Evolutionary conservation across 176 grass and related monocot genomes (phyloP).

Genomic region (Dactylis glomerata): DNA sequence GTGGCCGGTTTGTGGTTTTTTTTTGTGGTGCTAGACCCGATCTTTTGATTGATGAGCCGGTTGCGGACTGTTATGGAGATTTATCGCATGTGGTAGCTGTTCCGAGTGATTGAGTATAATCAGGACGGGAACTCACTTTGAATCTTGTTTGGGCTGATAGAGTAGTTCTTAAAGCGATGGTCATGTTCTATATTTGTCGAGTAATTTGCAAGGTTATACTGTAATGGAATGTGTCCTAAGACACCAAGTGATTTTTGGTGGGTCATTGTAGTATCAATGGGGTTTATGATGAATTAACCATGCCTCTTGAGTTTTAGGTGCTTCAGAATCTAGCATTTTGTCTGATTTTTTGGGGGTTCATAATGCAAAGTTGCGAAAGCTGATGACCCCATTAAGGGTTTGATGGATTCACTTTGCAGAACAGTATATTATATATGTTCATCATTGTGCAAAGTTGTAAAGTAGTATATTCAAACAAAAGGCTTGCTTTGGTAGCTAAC

Average conservation of each 20-base stretch:
- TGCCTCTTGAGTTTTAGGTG: background rate
- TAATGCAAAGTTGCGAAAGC: background rate
- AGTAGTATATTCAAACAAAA: background rate
- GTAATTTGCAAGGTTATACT: background rate
- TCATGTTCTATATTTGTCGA: background rate
- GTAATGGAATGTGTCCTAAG: background rate
- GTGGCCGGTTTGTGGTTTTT: background rate
- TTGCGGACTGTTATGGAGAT: background rate
- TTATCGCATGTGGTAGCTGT: background rate
- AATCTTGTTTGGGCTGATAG: background rate
- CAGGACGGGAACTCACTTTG: background rate
- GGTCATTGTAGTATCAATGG: background rate
- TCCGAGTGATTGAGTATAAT: background rate
- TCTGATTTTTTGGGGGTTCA: background rate
- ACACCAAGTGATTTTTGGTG: background rate
- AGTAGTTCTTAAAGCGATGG: background rate
- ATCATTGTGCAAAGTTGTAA: background rate
- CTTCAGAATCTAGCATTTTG: background rate
- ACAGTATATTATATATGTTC: background rate
- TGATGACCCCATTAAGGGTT: background rate
- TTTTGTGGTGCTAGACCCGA: constrained; percentile 7
- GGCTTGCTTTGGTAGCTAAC: background rate
- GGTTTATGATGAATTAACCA: background rate
- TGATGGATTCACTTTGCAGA: background rate
- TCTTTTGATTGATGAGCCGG: constrained; percentile 14